Evolutionary conservation across 2,329 filamentous ascomycete genomes (phyloP).

Genomic region (Celoporthe dispersa): DNA sequence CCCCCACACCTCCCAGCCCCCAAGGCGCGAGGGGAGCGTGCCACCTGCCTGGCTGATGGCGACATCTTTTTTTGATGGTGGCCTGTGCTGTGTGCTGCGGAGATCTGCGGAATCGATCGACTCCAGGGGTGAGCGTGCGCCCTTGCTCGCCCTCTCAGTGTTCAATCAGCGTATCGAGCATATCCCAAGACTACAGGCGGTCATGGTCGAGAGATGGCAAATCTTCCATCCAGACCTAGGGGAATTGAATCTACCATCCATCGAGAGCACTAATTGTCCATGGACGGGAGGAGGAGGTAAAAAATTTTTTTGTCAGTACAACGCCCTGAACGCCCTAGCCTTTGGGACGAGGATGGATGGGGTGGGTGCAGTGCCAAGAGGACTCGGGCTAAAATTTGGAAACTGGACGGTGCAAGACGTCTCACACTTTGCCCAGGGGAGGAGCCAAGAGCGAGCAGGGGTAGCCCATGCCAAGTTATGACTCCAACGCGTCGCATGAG

Average conservation of each 20-base stretch:
- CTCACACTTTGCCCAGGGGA: neutral
- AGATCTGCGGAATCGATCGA: conserved; percentile 5
- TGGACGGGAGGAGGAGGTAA: neutral
- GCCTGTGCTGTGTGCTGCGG: neutral
- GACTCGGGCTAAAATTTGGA: neutral
- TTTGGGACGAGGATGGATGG: neutral
- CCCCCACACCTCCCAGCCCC: neutral
- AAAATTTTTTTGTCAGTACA: neutral
- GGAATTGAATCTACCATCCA: neutral
- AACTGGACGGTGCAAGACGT: neutral
- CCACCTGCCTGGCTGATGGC: neutral
- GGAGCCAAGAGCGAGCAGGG: neutral
- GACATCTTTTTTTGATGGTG: neutral
- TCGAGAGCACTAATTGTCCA: neutral
- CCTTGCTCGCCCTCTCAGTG: neutral
- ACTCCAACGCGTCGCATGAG: neutral
- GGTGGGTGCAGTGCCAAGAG: neutral
- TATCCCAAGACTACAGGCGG: too few relatives aligned
- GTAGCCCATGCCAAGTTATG: neutral
- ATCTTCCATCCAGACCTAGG: neutral
- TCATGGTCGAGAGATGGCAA: neutral
- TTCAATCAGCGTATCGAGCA: neutral
- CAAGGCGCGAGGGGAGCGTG: conserved; percentile 1
- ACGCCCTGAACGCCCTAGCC: neutral
- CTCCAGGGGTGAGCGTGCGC: neutral